Base-by-base conservation (phyloP, 2,329 filamentous ascomycete species). In the Arthrocladium fulminans region DNA sequence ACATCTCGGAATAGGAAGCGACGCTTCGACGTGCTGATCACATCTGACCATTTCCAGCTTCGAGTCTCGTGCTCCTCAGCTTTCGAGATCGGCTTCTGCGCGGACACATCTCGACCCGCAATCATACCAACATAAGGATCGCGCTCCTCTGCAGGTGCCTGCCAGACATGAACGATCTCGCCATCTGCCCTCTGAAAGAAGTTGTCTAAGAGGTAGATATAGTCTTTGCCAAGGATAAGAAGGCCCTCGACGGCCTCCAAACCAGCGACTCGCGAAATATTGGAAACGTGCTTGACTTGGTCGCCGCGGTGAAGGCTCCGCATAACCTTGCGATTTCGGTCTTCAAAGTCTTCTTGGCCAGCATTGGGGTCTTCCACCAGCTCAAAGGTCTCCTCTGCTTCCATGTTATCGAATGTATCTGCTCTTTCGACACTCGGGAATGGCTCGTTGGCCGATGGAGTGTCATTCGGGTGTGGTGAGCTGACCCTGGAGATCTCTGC, bases 301-400 rank as follows among this genome's bases (percentile, higher is more conserved):
- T 98, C 92, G 3, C 89, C 88, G 10, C 85, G 84, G 58, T 95
- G 84, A 9, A 98, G 74, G 54, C 88, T 90, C 45, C 92, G 80
- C 88, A 97, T 94, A 38, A 98, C 90, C 65, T 96, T 96, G 38
- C 94, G 80, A 61, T 98, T 97, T 71, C 96, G 97, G 65, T 98
- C 94, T 66, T 98, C 94, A 54, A 94, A 94, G 1, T 82, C 83
- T 56, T 92, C 88, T 22, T 86, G 79, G 34, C 84, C 80, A 49
- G 90, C 85, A 59, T 88, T 88, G 0, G 90, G 89, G 52, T 96
- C 90, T 51, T 97, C 89, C 5, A 98, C 84, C 56, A 98, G 80
- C 67, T 98, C 92, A 61, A 95, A 98, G 56, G 94, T 94, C 39
- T 97, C 92, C 49, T 96, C 92, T 0, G 82, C 70, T 8, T 73